Base-by-base conservation (phyloP, 176 grass and related monocot species). In the Rhynchospora breviuscula region DNA sequence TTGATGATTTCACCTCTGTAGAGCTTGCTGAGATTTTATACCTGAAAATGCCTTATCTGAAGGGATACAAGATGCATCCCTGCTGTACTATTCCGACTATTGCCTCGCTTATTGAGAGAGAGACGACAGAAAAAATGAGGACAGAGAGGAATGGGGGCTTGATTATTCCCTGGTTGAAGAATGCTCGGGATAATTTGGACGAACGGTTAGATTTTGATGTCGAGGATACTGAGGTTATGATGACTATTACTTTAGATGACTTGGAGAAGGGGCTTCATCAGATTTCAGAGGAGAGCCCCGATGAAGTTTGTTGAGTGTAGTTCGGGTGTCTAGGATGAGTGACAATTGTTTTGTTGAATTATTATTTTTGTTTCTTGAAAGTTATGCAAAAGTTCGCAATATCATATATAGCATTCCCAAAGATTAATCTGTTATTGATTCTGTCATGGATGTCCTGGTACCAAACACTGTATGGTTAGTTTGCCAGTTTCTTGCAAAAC, bases 61-160 rank as follows among this genome's bases (percentile, higher is more conserved):
- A 91, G 19, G 96, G 93, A 68, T 99, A 95, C 64, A 95, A 90
- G 83, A 82, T 99, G 54, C 93, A 99, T 14, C 85, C 68, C 14
- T 72, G 83, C 59, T 99, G 96, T 78, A 92, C 57, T 51, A 26
- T 93, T 7, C 62, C 90, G 14, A 81, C 56, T 2, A 63, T 93
- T 22, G 91, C 88, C 29, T 79, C 85, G 7, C 66, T 99, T 51
- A 91, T 99, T 79, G 80, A 86, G 59, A 88, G 54, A n/a, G 91
- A 92, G 53, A 95, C 88, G 19, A 95, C 86, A 0, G 89, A 93
- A 71, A 82, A 93, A 59, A 53, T 73, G 45, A 89, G 89, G 47
- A 91, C 86, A 70, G 89, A 93, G 59, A 89, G 94, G 90, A 99
- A 99, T 46, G 96, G 96, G 80, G 96, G 96, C 33, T 83, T 99